phyloP scores from a whole-genome alignment of 2,329 filamentous ascomycete species.

The Sporothrix luriei region DNA sequence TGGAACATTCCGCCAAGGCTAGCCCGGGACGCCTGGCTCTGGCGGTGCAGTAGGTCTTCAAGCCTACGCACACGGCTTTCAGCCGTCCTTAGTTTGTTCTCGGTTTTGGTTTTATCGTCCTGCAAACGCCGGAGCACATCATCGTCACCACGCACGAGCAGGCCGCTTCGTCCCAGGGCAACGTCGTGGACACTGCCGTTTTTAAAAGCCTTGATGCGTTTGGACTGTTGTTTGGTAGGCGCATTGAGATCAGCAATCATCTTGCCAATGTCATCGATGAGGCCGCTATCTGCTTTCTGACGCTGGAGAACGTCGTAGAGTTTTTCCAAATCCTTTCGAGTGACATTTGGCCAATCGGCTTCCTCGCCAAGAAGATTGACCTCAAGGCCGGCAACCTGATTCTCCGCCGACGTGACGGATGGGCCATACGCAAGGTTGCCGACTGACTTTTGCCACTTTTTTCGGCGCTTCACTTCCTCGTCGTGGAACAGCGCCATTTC shows the following conservation, averaged over 20 bases:
- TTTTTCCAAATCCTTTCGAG: conserved; percentile 73
- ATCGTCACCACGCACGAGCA: conserved; percentile 84
- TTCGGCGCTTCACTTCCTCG: conserved; percentile 84
- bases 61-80: conserved; percentile 88
- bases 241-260: conserved; percentile 76
- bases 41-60: conserved; percentile 88
- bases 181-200: conserved; percentile 93
- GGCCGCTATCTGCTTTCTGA: conserved; percentile 64
- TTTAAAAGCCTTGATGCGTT: conserved; percentile 90
- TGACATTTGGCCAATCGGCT: conserved; percentile 76
- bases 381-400: conserved; percentile 74
- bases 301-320: conserved; percentile 69
- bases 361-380: conserved; percentile 82
- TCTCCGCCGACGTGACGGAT: conserved; percentile 62
- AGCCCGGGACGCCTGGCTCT: conserved; percentile 62
- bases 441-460: conserved; percentile 86
- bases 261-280: conserved; percentile 73
- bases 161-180: conserved; percentile 80
- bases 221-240: conserved; percentile 83
- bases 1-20: conserved; percentile 60
- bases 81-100: conserved; percentile 75
- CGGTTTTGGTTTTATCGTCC: conserved; percentile 75
- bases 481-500: conserved; percentile 92
- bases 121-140: conserved; percentile 76
- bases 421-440: conserved; percentile 68